Evolutionary conservation across 2,329 filamentous ascomycete genomes (phyloP).

Genomic region (Emergomyces orientalis): DNA sequence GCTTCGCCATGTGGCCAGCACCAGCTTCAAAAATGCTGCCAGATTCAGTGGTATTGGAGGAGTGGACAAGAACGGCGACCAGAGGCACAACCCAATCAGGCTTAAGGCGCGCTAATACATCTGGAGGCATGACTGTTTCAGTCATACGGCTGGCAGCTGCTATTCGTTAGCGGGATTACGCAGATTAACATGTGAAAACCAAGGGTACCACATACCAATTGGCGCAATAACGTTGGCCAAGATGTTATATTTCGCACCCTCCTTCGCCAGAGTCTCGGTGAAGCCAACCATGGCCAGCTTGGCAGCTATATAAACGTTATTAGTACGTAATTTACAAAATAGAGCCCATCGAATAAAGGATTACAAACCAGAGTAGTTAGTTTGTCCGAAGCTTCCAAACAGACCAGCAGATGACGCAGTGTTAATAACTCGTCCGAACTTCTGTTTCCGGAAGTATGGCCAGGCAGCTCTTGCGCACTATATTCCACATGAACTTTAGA

Average conservation of each 20-base stretch:
- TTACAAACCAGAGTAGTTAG: conserved; percentile 71
- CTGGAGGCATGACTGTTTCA: conserved; percentile 88
- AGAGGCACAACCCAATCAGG: conserved; percentile 94
- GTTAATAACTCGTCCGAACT: conserved; percentile 94
- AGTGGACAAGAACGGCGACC: conserved; percentile 79
- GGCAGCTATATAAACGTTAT: conserved; percentile 50
- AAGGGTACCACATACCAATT: conserved; percentile 42
- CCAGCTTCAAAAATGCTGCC: conserved; percentile 90
- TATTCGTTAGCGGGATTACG: conserved; percentile 7
- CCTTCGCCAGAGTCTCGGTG: conserved; percentile 95
- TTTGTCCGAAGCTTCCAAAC: conserved; percentile 91
- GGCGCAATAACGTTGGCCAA: conserved; percentile 89
- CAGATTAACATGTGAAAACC: not conserved
- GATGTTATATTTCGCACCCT: conserved; percentile 97
- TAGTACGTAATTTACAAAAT: not conserved
- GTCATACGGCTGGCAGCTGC: conserved; percentile 88
- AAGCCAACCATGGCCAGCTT: conserved; percentile 94
- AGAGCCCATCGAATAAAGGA: conserved; percentile 3
- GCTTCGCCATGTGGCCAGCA: conserved; percentile 83
- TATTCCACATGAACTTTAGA: not conserved
- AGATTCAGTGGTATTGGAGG: conserved; percentile 70
- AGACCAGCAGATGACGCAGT: conserved; percentile 92
- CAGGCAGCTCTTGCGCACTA: conserved; percentile 82
- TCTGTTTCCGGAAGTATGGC: conserved; percentile 97
- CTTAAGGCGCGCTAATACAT: conserved; percentile 73